Conservation (phyloP, 2,329 filamentous ascomycete genomes). For the Trematosphaeria pertusa region DNA sequence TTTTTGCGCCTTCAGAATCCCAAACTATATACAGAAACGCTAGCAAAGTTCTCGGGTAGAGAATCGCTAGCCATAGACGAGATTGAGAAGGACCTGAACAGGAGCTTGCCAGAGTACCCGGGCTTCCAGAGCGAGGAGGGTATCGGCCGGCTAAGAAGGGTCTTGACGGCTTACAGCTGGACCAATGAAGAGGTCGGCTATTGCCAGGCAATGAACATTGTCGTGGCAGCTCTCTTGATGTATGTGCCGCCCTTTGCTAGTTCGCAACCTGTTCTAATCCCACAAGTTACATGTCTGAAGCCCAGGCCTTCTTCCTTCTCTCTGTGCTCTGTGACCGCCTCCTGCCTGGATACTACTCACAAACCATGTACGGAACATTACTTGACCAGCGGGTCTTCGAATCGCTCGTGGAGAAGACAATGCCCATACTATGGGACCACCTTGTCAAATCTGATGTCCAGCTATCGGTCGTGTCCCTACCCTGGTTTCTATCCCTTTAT, state of each 20-base stretch:
- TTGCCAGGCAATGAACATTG: constrained; percentile 99
- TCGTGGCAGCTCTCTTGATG: constrained; percentile 95
- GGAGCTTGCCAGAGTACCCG: constrained; percentile 94
- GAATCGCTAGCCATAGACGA: constrained; percentile 97
- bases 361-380: constrained; percentile 98
- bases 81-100: constrained; percentile 97
- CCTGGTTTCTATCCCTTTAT: constrained; percentile 97
- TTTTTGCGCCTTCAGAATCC: constrained; percentile 88
- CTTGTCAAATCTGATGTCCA: constrained; percentile 97
- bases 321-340: constrained; percentile 91
- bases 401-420: constrained; percentile 96
- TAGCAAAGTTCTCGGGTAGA: constrained; percentile 81
- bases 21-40: constrained; percentile 80
- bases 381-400: constrained; percentile 98
- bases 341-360: constrained; percentile 96
- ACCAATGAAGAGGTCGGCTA: constrained; percentile 94
- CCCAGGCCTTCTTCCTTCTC: constrained; percentile 93
- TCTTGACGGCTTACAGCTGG: constrained; percentile 98
- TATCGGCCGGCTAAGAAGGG: constrained; percentile 85
- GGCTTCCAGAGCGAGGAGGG: constrained; percentile 97
- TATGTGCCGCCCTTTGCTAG: constrained; percentile 48
- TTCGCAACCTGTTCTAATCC: constrained; percentile 32
- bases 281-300: constrained; percentile 86
- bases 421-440: constrained; percentile 98
- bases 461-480: constrained; percentile 93